phyloP scores from a whole-genome alignment of 345 rosid genomes.

The Hibiscus tridactylites region DNA sequence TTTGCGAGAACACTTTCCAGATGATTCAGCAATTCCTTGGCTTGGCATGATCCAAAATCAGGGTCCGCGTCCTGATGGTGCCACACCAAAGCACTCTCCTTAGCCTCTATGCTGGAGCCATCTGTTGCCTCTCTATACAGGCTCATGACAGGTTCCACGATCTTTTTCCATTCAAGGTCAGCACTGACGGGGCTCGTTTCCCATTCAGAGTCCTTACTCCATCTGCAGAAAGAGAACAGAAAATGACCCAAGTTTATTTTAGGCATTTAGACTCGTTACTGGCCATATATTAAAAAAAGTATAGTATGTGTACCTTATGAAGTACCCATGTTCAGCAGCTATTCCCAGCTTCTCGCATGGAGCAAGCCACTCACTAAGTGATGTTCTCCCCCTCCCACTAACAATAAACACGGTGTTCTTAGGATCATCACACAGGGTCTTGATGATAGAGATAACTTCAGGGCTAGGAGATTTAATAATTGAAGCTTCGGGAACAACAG shows the following conservation, averaged over 20 bases:
- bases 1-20: slow-evolving; percentile 76
- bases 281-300: not conserved
- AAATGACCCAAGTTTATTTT: not conserved
- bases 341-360: slow-evolving; percentile 52
- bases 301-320: slow-evolving; percentile 29
- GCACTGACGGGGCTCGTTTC: slow-evolving; percentile 38
- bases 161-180: slow-evolving; percentile 71
- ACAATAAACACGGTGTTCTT: slow-evolving; percentile 30
- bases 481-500: slow-evolving; percentile 23
- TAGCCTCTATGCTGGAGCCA: slow-evolving; percentile 70
- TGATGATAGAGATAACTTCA: slow-evolving; percentile 20
- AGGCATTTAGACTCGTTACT: not conserved
- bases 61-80: slow-evolving; percentile 95
- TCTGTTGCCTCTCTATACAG: slow-evolving; percentile 72
- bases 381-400: slow-evolving; percentile 28
- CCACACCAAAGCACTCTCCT: slow-evolving; percentile 87
- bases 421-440: slow-evolving; percentile 23
- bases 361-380: slow-evolving; percentile 26
- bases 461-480: slow-evolving; percentile 19
- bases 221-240: slow-evolving; percentile 29
- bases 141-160: slow-evolving; percentile 75
- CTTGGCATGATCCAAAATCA: slow-evolving; percentile 87
- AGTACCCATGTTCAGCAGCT: slow-evolving; percentile 66
- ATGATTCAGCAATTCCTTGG: slow-evolving; percentile 78
- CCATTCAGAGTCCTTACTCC: slow-evolving; percentile 58